phyloP scores from a whole-genome alignment of 345 rosid species.

The Rubroshorea leprosula region DNA sequence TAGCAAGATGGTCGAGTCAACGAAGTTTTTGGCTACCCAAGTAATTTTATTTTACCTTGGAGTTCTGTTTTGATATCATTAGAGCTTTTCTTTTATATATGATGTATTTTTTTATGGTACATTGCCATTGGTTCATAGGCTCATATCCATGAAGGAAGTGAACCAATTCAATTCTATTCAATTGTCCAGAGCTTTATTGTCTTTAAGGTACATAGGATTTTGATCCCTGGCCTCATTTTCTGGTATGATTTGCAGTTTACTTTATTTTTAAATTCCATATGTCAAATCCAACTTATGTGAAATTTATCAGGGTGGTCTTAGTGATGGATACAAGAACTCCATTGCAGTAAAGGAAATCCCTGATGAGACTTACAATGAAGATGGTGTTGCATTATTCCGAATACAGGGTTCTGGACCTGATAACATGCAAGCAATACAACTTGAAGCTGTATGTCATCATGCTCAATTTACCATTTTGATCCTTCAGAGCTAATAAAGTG shows the following conservation, averaged over 20 bases:
- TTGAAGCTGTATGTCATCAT: conserved; percentile 67
- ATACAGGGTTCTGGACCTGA: conserved; percentile 98
- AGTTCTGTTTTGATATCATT: conserved; percentile 4
- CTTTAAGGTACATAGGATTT: conserved; percentile 64
- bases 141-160: conserved; percentile 84
- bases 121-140: conserved; percentile 43
- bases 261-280: conserved; percentile 9
- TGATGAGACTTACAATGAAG: conserved; percentile 71
- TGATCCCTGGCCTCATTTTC: conserved; percentile 9
- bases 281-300: conserved; percentile 11
- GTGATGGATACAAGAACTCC: conserved; percentile 76
- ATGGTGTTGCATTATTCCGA: conserved; percentile 78
- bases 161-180: conserved; percentile 80
- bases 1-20: conserved; percentile 79
- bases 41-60: conserved; percentile 36
- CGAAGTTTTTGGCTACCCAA: conserved; percentile 79
- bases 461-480: conserved; percentile 1
- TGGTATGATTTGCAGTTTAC: neutral
- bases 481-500: conserved; percentile 1
- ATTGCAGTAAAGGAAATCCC: conserved; percentile 69
- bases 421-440: conserved; percentile 98
- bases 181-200: conserved; percentile 88
- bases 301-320: conserved; percentile 75
- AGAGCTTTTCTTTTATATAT: conserved; percentile 3
- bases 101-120: conserved; percentile 14